Base-by-base conservation (phyloP, 2,329 filamentous ascomycete species). In the Colletotrichum kahawae region DNA sequence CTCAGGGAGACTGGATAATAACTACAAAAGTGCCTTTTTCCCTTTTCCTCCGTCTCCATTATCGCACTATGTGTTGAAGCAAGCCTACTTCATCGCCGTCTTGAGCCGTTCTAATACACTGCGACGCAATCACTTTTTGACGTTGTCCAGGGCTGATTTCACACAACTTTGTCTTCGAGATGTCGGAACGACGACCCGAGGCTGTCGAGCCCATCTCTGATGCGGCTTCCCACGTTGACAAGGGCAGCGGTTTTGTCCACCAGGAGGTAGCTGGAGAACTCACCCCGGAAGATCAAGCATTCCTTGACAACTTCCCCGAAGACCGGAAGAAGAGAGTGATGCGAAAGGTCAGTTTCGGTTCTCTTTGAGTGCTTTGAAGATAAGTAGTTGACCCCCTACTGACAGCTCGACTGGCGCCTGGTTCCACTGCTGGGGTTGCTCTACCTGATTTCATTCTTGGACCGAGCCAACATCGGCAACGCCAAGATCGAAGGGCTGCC, bases 401-500 rank as follows among this genome's bases (percentile, higher is more conserved):
- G 9, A 56, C n/a, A 77, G 76, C 66, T 78, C 4, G 73, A 67
- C 14, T 10, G 78, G 4, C 78, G 81, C 0, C 74, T 82, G 5
- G 64, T 80, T 6, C 87, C 87, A 1, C 84, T 84, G 92, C 60
- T 94, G 92, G 84, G 92, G 73, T 18, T 85, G 77, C 83, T 92
- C 3, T 92, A 91, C 77, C 82, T 92, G 1, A 84, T 92, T 9
- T 90, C 88, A 79, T 91, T 90, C 78, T 85, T 92, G n/a, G 90
- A 92, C 79, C 83, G 88, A 21, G 87, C 85, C 29, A 92, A 92
- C 79, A 81, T 82, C 27, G 81, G 80, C 75, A 90, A 89, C 80
- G 88, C 89, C n/a, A 90, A 88, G 81, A 88, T 90, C 71, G 81
- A 80, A 67, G 80, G 80, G 29, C 76, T 83, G 29, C 76, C 80